Evolutionary conservation across 495 filamentous ascomycete species (phyloP), one percentile per base, ranked within the genome.

Genomic region (Chaetomium cochliodes): DNA sequence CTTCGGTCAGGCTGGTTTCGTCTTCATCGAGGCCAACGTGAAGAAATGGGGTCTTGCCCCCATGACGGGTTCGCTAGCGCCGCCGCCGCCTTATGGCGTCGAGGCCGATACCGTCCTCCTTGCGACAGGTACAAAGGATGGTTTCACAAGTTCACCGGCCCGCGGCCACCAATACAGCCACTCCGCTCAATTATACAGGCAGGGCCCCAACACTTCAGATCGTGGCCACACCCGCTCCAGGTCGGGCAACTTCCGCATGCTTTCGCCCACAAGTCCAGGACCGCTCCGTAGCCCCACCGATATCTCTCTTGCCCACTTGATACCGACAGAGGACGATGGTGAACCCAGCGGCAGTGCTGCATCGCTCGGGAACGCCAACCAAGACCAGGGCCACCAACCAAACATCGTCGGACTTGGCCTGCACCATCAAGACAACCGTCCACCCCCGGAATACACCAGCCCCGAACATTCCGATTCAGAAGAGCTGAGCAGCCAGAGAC

Each of bases 31-130:
- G 78, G 94, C 92, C 50, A 98, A 98, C 68, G 94, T 98, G 44
- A 98, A 98, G 84, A 98, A 97, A 82, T 98, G 94, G 94, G 94
- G 94, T 8, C 79, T 98, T 58, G 94, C 94, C 53, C 94, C 94
- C 15, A 96, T 96, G 85, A 96, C 93, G 1, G 94, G 94, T 47
- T 96, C 90, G 72, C 82, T 98, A 46, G 96, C 93, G 47, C 96
- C 94, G 16, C 94, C 94, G 37, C 94, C 94, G 50, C 96, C 94
- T 5, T 98, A 98, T 70, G 94, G 94, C 23, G 94, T 90, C 62
- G 94, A 97, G 76, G 91, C 96, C 73, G 94, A 94, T 60, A 96
- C 91, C 70, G 97, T 98, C 60, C 78, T 98, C 9, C 87, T 98
- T 8, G 96, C 97, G 72, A 87, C 91, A 0, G 93, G 93, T 20